Conservation (phyloP, 176 grass and related monocot species). For the Zea mays region Zm-B73-REFERENCE-NAM-5.0 NC_050105.1:148831001-148831500, state of each 20-base stretch:
- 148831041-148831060: slow-evolving; percentile 89
- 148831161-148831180: slow-evolving; percentile 49
- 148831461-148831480: slow-evolving; percentile 78
- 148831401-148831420: slow-evolving; percentile 64
- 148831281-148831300: slow-evolving; percentile 54
- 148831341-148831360: slow-evolving; percentile 64
- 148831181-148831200: slow-evolving; percentile 59
- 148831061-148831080: slow-evolving; percentile 87
- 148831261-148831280: slow-evolving; percentile 65
- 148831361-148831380: slow-evolving; percentile 68
- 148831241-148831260: slow-evolving; percentile 54
- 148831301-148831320: slow-evolving; percentile 62
- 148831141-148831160: slow-evolving; percentile 69
- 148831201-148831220: slow-evolving; percentile 55
- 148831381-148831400: slow-evolving; percentile 76
- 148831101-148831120: slow-evolving; percentile 71
- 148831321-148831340: slow-evolving; percentile 48
- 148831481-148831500: slow-evolving; percentile 95
- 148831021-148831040: slow-evolving; percentile 91
- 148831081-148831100: slow-evolving; percentile 55
- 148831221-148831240: slow-evolving; percentile 61
- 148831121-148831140: slow-evolving; percentile 82
- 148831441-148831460: slow-evolving; percentile 94
- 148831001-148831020: slow-evolving; percentile 98
- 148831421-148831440: slow-evolving; percentile 94